Evolutionary conservation across 352 stramenopile genomes (phyloP).

Genomic region (Globisporangium cederbergense): DNA sequence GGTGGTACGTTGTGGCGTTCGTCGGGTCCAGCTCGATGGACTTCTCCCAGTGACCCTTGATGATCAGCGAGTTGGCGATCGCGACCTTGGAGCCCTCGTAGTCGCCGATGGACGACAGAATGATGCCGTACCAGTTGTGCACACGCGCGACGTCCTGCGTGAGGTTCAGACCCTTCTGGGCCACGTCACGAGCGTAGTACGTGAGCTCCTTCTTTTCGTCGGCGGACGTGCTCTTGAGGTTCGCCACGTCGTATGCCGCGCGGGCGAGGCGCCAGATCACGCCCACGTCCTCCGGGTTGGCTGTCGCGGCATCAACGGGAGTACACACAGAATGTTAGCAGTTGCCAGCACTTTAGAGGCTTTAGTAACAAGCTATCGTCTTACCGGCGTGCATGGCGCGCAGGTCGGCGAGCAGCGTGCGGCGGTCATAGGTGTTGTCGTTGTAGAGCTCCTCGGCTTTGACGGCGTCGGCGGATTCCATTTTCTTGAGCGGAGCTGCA

Average conservation of each 20-base stretch:
- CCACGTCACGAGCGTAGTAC: conserved; percentile 64
- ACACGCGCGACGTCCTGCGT: conserved; percentile 58
- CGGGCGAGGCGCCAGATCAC: conserved; percentile 67
- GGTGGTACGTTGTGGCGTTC: conserved; percentile 73
- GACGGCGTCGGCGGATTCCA: conserved; percentile 61
- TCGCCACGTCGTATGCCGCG: conserved; percentile 61
- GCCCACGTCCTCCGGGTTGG: conserved; percentile 50
- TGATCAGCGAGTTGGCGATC: conserved; percentile 79
- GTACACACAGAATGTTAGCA: neutral
- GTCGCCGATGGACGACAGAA: conserved; percentile 78
- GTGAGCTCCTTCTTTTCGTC: conserved; percentile 75
- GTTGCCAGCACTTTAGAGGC: neutral
- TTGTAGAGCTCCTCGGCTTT: conserved; percentile 82
- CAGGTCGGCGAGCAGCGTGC: conserved; percentile 59
- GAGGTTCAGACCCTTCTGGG: conserved; percentile 47
- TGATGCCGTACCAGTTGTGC: conserved; percentile 87
- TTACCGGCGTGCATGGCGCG: conserved; percentile 48
- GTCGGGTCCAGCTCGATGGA: conserved; percentile 68
- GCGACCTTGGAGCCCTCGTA: conserved; percentile 85
- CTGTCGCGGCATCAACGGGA: neutral
- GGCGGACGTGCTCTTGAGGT: conserved; percentile 42
- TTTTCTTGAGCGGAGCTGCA: conserved; percentile 26
- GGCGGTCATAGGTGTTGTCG: conserved; percentile 67
- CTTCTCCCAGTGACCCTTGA: conserved; percentile 81
- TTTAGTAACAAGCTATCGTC: neutral